A percentile compares a stretch with the other conserved stretches of the same genome.
Conservation (phyloP, 192 early-diverging fungal genomes). For the Mortierella claussenii region DNA sequence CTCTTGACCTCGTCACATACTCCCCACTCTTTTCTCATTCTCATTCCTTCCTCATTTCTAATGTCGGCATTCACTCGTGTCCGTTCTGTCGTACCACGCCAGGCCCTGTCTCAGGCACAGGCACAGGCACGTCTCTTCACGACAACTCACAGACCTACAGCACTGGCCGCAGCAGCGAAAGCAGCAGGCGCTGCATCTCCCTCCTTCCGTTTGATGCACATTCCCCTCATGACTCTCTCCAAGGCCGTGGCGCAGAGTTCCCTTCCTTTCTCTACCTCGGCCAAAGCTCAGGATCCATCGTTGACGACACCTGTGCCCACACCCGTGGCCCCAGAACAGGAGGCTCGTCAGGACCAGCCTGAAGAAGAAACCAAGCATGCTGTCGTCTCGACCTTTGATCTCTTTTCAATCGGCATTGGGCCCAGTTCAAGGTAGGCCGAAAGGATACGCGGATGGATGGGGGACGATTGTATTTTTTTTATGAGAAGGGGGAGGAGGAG, state of each 20-base stretch:
- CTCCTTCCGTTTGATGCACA: not conserved
- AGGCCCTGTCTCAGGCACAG: too few relatives aligned
- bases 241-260: conserved; percentile 42
- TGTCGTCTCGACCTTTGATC: conserved; percentile 93
- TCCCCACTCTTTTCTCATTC: conserved; percentile 8
- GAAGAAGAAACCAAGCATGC: conserved; percentile 70
- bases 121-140: too few relatives aligned
- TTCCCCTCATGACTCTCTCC: conserved; percentile 7
- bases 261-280: conserved; percentile 38
- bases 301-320: conserved; percentile 44
- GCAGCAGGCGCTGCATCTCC: not conserved
- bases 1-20: not conserved
- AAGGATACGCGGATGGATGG: not conserved
- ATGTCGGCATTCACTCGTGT: conserved; percentile 42
- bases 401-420: conserved; percentile 96
- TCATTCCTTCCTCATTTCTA: conserved; percentile 15
- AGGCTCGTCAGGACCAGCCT: conserved; percentile 1
- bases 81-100: conserved; percentile 20
- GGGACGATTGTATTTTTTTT: not conserved
- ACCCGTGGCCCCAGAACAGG: conserved; percentile 35
- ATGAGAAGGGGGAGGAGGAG: not conserved
- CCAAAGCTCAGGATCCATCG: conserved; percentile 24
- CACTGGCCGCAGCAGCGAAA: not conserved
- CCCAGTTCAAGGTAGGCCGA: conserved; percentile 78
- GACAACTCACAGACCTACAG: not conserved